Evolutionary conservation across 305 asterid species (phyloP).

Genomic region (Solanum hybrid): DNA sequence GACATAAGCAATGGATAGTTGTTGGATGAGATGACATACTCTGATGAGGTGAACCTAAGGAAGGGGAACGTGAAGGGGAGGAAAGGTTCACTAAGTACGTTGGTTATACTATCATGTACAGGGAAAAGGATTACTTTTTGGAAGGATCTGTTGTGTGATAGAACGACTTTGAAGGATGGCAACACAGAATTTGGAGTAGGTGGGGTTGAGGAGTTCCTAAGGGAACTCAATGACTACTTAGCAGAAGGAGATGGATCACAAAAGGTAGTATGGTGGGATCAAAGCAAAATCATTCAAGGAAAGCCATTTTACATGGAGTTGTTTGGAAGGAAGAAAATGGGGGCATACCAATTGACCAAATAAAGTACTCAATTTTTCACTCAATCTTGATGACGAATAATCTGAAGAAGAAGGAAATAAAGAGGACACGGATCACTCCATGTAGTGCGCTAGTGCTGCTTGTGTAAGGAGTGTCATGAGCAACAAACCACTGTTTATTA

Average conservation of each 20-base stretch:
- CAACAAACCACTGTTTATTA: not conserved
- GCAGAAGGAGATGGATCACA: not conserved
- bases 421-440: not conserved
- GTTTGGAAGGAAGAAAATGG: not conserved
- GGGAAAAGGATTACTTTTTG: not conserved
- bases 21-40: not conserved
- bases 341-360: not conserved
- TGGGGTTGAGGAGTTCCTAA: not conserved
- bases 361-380: not conserved
- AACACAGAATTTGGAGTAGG: not conserved
- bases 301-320: not conserved
- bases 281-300: not conserved
- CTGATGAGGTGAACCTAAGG: not conserved
- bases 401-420: not conserved
- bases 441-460: not conserved
- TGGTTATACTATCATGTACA: not conserved
- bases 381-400: not conserved
- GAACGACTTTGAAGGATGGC: not conserved
- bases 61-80: not conserved
- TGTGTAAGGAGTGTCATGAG: not conserved
- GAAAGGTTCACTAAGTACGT: not conserved
- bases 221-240: not conserved
- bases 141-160: not conserved
- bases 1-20: not conserved
- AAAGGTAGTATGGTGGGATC: not conserved